Evolutionary conservation across 306 rosid genomes (phyloP), one percentile per base, ranked within the genome.

Genomic region (Castanea sativa): DNA sequence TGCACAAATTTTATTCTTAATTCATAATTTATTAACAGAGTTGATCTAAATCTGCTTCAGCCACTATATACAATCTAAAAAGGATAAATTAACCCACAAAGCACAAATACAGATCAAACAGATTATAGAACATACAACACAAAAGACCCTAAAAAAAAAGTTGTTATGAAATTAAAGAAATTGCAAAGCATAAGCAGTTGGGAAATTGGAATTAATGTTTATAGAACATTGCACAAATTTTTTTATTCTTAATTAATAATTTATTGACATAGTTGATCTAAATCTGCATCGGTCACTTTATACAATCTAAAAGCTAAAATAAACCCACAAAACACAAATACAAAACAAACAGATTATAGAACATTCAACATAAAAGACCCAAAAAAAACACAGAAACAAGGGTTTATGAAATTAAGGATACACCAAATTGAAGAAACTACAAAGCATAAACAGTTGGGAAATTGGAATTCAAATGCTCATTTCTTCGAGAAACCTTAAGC

Each of bases 401-500:
- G 27, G 27, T 0, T 25, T 25, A 25, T 25, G 27, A 25, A 25
- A 25, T 25, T 25, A 25, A 25, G 2, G 27, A 65, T 21, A 29
- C 14, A 49, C 53, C 14, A 32, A 12, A n/a, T 41, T 41, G 20
- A 67, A 67, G 51, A 67, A 7, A 35, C 16, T 18, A 49, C 51
- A 4, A 49, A 49, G 5, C 45, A 49, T 4, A 68, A 68, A 52
- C 16, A 35, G 52, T 8, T 30, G 64, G 53, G 16, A 12, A 49
- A 49, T 0, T 5, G 53, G 52, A 35, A 35, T 49, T 68, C 72
- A 68, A n/a, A 41, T 8, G 45, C 1, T 41, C 5, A 11, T 69
- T 64, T 65, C 79, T 80, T 76, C 71, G 74, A 6, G 88, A 74
- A 81, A 33, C 88, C 78, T 20, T 63, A 35, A 4, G 88, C 88